A percentile compares a stretch with the other conserved stretches of the same genome.
Conservation (phyloP, 1,284 basidiomycete species). For the Farysia itapuensis region DNA sequence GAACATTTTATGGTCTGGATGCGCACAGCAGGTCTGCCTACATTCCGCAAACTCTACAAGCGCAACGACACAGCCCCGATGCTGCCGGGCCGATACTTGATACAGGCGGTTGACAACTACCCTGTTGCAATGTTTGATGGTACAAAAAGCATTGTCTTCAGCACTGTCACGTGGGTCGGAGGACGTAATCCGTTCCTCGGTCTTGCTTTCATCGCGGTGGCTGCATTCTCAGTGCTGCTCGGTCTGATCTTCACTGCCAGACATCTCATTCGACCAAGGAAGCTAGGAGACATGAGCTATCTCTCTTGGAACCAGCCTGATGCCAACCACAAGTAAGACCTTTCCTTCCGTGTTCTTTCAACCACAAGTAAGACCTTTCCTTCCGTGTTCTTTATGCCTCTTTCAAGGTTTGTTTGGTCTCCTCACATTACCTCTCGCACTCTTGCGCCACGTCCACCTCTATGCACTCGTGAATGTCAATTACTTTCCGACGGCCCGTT, state of each 20-base stretch:
- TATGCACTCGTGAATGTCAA: no score
- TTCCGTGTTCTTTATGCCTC: no score
- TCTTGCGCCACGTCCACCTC: no score
- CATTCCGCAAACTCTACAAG: slow-evolving; percentile 91
- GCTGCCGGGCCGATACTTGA: slow-evolving; percentile 73
- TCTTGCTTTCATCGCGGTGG: slow-evolving; percentile 90
- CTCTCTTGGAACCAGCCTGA: slow-evolving; percentile 56
- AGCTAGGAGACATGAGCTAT: slow-evolving; percentile 62
- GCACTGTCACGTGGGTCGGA: slow-evolving; percentile 96
- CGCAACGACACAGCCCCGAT: slow-evolving; percentile 81
- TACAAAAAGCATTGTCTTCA: slow-evolving; percentile 94
- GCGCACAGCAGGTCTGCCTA: slow-evolving; percentile 93
- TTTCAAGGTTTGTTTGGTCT: no score
- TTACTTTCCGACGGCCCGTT: no score
- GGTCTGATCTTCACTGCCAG: slow-evolving; percentile 85
- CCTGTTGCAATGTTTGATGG: slow-evolving; percentile 88
- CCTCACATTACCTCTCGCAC: no score
- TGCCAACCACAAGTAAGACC: slow-evolving; percentile 6
- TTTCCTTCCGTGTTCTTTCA: no score
- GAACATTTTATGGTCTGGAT: slow-evolving; percentile 99
- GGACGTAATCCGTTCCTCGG: slow-evolving; percentile 97
- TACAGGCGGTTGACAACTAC: slow-evolving; percentile 84
- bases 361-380: no score
- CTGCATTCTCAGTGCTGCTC: slow-evolving; percentile 81
- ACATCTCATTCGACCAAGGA: slow-evolving; percentile 90